Evolutionary conservation across 1,139 yeast genomes (phyloP).

Genomic region (Yamadazyma atlantica): DNA sequence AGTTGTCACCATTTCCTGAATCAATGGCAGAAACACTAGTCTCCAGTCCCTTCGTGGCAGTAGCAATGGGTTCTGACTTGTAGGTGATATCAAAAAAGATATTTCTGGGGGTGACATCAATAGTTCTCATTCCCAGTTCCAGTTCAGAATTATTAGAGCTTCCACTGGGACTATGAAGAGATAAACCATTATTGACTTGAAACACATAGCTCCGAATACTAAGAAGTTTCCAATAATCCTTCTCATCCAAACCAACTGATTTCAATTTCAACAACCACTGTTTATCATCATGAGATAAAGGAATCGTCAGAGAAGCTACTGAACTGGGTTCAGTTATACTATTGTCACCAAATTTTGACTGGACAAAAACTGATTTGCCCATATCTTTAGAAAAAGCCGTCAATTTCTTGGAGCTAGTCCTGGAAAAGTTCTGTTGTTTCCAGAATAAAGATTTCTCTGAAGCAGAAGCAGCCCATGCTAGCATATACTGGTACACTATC

Average conservation of each 20-base stretch:
- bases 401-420: slow-evolving; percentile 12
- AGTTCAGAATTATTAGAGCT: slow-evolving; percentile 7
- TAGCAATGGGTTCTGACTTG: slow-evolving; percentile 40
- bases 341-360: slow-evolving; percentile 13
- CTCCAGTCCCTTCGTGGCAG: slow-evolving; percentile 13
- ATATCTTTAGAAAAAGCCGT: slow-evolving; percentile 30
- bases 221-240: slow-evolving; percentile 82
- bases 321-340: slow-evolving; percentile 3
- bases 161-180: slow-evolving; percentile 3
- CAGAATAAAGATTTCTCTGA: slow-evolving; percentile 71
- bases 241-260: slow-evolving; percentile 66
- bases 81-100: slow-evolving; percentile 64
- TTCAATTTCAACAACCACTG: slow-evolving; percentile 71
- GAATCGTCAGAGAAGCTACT: slow-evolving; percentile 16
- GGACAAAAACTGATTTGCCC: slow-evolving; percentile 43
- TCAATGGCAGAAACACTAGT: slow-evolving; percentile 9
- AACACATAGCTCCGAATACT: slow-evolving; percentile 66
- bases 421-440: slow-evolving; percentile 31
- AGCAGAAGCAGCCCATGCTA: slow-evolving; percentile 72
- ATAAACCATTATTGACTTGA: slow-evolving; percentile 47
- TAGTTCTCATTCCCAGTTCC: slow-evolving; percentile 15
- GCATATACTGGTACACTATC: slow-evolving; percentile 61
- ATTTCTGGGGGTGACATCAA: slow-evolving; percentile 50
- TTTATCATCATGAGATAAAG: slow-evolving; percentile 63
- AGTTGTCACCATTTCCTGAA: slow-evolving; percentile 1